A percentile compares a stretch with the other conserved stretches of the same genome.
Conservation (phyloP, 2,329 filamentous ascomycete genomes). For the Aureobasidium vineae region DNA sequence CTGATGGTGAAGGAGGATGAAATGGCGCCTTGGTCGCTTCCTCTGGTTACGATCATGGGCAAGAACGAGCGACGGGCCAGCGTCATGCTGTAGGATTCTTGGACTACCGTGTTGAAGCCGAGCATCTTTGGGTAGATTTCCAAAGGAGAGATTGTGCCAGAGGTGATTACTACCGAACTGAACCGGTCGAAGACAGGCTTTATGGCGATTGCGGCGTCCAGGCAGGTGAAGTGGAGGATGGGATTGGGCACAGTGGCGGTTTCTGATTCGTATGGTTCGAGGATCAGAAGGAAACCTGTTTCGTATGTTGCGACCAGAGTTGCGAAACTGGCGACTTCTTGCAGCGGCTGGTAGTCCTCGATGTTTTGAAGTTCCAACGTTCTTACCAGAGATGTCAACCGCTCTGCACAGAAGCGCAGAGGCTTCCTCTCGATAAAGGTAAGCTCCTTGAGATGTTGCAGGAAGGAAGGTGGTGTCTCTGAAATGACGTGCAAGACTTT, state of each 20-base stretch:
- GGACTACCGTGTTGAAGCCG: slow-evolving; percentile 84
- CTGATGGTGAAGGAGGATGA: slow-evolving; percentile 93
- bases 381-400: slow-evolving; percentile 87
- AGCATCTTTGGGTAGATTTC: slow-evolving; percentile 99
- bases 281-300: slow-evolving; percentile 89
- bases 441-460: slow-evolving; percentile 87
- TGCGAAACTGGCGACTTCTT: slow-evolving; percentile 97
- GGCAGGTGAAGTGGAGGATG: slow-evolving; percentile 92
- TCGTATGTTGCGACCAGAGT: slow-evolving; percentile 96
- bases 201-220: slow-evolving; percentile 97
- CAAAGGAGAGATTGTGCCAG: slow-evolving; percentile 90
- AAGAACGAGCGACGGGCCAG: slow-evolving; percentile 91
- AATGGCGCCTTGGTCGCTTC: slow-evolving; percentile 88
- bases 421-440: slow-evolving; percentile 99
- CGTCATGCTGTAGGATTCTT: slow-evolving; percentile 98
- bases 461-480: slow-evolving; percentile 90
- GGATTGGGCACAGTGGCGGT: slow-evolving; percentile 94
- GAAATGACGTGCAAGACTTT: slow-evolving; percentile 97
- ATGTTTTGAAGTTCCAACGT: slow-evolving; percentile 96
- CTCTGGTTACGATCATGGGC: slow-evolving; percentile 95
- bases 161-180: slow-evolving; percentile 97
- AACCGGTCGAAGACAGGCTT: slow-evolving; percentile 97
- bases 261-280: slow-evolving; percentile 97
- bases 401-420: slow-evolving; percentile 88
- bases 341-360: slow-evolving; percentile 93